These are phyloP conservation scores for Excoecaria cochinchinensis DNA, from an alignment of 345 rosid species.

Conservation along the genomic window DNA sequence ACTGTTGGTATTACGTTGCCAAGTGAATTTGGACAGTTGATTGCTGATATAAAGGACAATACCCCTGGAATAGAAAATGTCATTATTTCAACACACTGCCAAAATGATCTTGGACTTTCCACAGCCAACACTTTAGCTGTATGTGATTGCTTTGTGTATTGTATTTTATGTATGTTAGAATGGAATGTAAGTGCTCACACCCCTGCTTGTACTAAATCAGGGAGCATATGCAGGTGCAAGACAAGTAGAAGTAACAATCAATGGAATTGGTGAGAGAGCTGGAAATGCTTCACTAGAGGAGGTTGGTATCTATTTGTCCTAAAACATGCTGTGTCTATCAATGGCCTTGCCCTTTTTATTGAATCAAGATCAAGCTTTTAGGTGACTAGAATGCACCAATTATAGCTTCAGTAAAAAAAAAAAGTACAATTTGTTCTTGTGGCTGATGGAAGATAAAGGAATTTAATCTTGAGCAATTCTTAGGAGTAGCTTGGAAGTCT, in stretches of 20 bases:
- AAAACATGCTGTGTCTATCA: not conserved
- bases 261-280: constrained; percentile 98
- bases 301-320: constrained; percentile 38
- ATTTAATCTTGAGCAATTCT: not conserved
- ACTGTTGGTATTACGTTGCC: constrained; percentile 91
- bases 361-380: not conserved
- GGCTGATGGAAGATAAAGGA: not conserved
- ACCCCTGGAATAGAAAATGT: constrained; percentile 88
- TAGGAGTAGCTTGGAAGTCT: not conserved
- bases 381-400: not conserved
- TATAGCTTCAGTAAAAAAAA: constrained; percentile 1
- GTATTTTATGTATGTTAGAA: not conserved
- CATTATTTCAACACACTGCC: constrained; percentile 91
- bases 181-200: constrained; percentile 21
- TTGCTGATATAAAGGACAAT: constrained; percentile 84
- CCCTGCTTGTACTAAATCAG: constrained; percentile 39
- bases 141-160: constrained; percentile 24
- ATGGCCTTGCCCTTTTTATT: not conserved
- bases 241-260: constrained; percentile 90
- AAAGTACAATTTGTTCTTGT: not conserved
- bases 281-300: constrained; percentile 99
- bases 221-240: constrained; percentile 92
- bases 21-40: constrained; percentile 72
- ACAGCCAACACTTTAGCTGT: constrained; percentile 94
- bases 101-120: constrained; percentile 99